A percentile compares a stretch with the other conserved stretches of the same genome.
Conservation (phyloP, 805 yeast genomes). For the Tetrapisispora phaffii region DNA sequence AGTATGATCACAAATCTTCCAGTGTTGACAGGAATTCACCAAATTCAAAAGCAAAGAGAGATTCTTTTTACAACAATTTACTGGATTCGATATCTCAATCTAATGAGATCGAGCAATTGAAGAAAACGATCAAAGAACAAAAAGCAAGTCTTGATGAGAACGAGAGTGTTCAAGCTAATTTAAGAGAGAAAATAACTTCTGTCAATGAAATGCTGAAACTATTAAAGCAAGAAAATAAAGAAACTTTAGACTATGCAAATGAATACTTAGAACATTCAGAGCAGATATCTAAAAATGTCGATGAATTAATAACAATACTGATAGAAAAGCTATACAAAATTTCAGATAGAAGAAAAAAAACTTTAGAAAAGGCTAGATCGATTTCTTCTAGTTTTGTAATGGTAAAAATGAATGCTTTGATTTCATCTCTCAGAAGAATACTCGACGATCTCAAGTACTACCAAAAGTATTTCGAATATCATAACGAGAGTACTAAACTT, state of each 20-base stretch:
- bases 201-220: slow-evolving; percentile 21
- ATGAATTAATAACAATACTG: slow-evolving; percentile 11
- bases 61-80: slow-evolving; percentile 17
- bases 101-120: slow-evolving; percentile 15
- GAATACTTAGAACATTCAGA: slow-evolving; percentile 25
- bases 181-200: slow-evolving; percentile 18
- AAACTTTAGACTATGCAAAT: slow-evolving; percentile 22
- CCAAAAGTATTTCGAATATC: slow-evolving; percentile 1
- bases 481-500: not conserved
- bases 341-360: slow-evolving; percentile 14
- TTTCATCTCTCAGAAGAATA: slow-evolving; percentile 12
- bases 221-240: slow-evolving; percentile 19
- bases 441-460: slow-evolving; percentile 6
- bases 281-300: slow-evolving; percentile 14
- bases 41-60: slow-evolving; percentile 8
- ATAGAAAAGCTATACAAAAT: slow-evolving; percentile 4
- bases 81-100: slow-evolving; percentile 13
- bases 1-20: not conserved
- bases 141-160: slow-evolving; percentile 4
- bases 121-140: slow-evolving; percentile 4
- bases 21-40: slow-evolving; percentile 2
- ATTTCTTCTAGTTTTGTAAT: slow-evolving; percentile 20
- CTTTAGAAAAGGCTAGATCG: slow-evolving; percentile 14
- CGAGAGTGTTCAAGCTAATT: slow-evolving; percentile 3
- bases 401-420: slow-evolving; percentile 23